These are phyloP conservation scores for Ceratonia siliqua DNA, from an alignment of 306 rosid genomes.

Conservation along the genomic window DNA sequence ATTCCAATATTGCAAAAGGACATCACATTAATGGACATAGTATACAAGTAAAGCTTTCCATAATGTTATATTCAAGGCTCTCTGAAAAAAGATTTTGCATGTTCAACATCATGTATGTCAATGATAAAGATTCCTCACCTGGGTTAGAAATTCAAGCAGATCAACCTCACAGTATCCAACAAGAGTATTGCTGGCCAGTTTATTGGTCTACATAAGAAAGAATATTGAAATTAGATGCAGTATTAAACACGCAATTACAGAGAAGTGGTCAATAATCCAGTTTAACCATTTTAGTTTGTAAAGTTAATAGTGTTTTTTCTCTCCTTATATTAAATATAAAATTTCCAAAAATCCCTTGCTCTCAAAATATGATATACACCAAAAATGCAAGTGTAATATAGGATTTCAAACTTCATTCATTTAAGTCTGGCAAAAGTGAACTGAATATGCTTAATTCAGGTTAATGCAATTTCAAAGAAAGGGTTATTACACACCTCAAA, in stretches of 20 bases:
- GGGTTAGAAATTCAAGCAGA: conserved; percentile 78
- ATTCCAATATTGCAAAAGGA: background rate
- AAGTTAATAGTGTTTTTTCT: background rate
- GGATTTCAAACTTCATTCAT: conserved; percentile 19
- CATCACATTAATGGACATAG: background rate
- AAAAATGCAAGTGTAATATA: background rate
- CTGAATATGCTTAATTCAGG: conserved; percentile 7
- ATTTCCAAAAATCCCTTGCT: background rate
- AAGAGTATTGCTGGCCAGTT: conserved; percentile 70
- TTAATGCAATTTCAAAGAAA: conserved; percentile 26
- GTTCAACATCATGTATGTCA: background rate
- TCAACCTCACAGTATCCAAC: conserved; percentile 89
- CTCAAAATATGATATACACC: conserved; percentile 22
- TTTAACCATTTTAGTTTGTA: background rate
- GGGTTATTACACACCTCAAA: conserved; percentile 65
- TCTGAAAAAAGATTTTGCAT: background rate
- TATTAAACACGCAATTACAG: background rate
- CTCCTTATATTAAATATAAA: background rate
- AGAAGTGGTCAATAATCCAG: background rate
- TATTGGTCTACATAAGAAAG: conserved; percentile 78
- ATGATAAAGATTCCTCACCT: conserved; percentile 52
- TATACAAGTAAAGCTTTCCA: background rate
- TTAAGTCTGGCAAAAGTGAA: conserved; percentile 18
- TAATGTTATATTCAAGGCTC: background rate
- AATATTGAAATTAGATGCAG: conserved; percentile 29